Evolutionary conservation across 2,329 filamentous ascomycete genomes (phyloP).

Genomic region (Exophiala xenobiotica): DNA sequence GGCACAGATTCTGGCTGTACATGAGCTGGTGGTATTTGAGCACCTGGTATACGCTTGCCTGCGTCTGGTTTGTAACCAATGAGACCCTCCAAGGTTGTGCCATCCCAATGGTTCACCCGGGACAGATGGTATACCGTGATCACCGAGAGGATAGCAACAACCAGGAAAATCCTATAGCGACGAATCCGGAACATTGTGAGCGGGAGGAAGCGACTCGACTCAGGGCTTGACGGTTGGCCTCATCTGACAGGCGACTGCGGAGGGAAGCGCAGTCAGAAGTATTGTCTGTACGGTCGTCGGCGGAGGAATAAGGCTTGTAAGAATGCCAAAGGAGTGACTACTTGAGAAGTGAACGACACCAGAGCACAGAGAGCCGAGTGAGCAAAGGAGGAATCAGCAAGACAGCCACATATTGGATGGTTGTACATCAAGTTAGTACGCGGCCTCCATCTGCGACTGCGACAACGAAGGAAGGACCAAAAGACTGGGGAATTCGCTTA

Average conservation of each 20-base stretch:
- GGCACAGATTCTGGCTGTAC: constrained; percentile 7
- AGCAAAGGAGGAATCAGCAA: too few relatives aligned
- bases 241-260: constrained; percentile 12
- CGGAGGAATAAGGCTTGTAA: not conserved
- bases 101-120: constrained; percentile 43
- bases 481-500: not conserved
- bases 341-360: not conserved
- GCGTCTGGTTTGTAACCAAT: constrained; percentile 16
- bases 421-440: not conserved
- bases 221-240: not conserved
- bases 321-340: not conserved
- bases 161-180: constrained; percentile 48
- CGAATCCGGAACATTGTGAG: constrained; percentile 48
- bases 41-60: constrained; percentile 1
- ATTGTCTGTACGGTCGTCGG: too few relatives aligned
- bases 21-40: constrained; percentile 7
- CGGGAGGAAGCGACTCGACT: not conserved
- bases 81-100: constrained; percentile 15
- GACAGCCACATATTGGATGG: not conserved
- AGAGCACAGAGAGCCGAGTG: not conserved
- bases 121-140: constrained; percentile 54
- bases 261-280: not conserved
- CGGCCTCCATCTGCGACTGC: not conserved
- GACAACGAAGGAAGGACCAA: not conserved
- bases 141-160: constrained; percentile 45